Evolutionary conservation across 2,329 filamentous ascomycete species (phyloP).

Genomic region (Ceratocystis ficicola): DNA sequence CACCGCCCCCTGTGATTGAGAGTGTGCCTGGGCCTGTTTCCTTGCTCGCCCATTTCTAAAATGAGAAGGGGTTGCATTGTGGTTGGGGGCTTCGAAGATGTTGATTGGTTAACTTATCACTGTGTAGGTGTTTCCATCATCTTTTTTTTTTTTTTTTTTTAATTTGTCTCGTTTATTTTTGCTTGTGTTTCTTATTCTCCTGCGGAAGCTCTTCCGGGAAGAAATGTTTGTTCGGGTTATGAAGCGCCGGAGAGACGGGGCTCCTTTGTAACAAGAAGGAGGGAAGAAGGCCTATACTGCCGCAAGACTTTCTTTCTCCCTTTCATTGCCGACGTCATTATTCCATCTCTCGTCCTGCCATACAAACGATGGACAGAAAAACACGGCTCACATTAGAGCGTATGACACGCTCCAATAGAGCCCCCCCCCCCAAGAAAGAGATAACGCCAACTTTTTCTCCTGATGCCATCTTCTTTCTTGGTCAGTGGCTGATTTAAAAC

Average conservation of each 20-base stretch:
- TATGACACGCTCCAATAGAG: not conserved
- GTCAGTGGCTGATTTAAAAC: not conserved
- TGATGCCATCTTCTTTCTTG: not conserved
- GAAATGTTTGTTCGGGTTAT: not conserved
- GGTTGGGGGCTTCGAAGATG: not conserved
- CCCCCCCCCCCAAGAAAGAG: not conserved
- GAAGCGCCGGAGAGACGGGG: not conserved
- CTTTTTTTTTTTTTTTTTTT: not conserved
- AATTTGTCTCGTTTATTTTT: not conserved
- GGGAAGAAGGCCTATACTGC: not conserved
- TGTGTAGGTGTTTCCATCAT: not conserved
- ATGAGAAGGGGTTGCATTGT: not conserved
- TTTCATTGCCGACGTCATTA: not conserved
- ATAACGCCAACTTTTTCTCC: not conserved
- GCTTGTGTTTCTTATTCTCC: not conserved
- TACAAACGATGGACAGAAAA: not conserved
- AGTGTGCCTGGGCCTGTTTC: not conserved
- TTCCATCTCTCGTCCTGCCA: not conserved
- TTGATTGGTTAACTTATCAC: not conserved
- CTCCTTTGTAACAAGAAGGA: not conserved
- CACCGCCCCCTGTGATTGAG: constrained; percentile 10
- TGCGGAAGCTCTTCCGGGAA: not conserved
- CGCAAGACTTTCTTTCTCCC: not conserved
- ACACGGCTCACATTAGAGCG: not conserved
- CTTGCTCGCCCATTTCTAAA: not conserved